phyloP scores from a whole-genome alignment of 352 stramenopile species.

The Phytopythium sindhum region DNA sequence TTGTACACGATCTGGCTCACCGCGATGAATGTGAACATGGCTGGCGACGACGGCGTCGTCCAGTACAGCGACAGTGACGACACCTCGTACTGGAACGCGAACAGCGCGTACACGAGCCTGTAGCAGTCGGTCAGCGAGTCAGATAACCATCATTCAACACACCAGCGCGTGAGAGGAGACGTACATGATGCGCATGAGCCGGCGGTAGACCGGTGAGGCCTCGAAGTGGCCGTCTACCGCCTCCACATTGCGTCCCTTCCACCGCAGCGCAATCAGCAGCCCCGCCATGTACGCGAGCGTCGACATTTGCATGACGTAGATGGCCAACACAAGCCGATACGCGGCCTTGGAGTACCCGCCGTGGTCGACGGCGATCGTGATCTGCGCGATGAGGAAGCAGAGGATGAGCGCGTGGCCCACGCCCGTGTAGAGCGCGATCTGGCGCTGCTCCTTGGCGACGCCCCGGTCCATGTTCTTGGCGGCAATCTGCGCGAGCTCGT shows the following conservation, averaged over 20 bases:
- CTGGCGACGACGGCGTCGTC: background rate
- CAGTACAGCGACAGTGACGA: slow-evolving; percentile 25
- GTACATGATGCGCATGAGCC: slow-evolving; percentile 42
- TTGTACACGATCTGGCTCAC: slow-evolving; percentile 28
- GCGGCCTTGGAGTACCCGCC: slow-evolving; percentile 23
- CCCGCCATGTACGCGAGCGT: slow-evolving; percentile 32
- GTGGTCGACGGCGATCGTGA: slow-evolving; percentile 11
- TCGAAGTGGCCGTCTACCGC: slow-evolving; percentile 35
- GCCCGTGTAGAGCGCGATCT: slow-evolving; percentile 23
- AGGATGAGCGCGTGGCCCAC: slow-evolving; percentile 13
- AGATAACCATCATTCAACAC: background rate
- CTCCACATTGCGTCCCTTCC: slow-evolving; percentile 34
- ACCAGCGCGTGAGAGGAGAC: background rate
- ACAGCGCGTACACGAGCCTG: slow-evolving; percentile 26
- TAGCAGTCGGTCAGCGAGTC: background rate
- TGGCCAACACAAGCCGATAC: slow-evolving; percentile 18
- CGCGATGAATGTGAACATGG: slow-evolving; percentile 15
- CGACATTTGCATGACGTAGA: slow-evolving; percentile 31
- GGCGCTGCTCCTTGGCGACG: slow-evolving; percentile 21
- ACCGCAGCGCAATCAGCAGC: slow-evolving; percentile 19
- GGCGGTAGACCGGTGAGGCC: slow-evolving; percentile 36
- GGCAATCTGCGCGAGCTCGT: slow-evolving; percentile 42
- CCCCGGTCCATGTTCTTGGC: slow-evolving; percentile 46
- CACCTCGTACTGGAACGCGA: slow-evolving; percentile 30
- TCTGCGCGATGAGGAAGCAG: slow-evolving; percentile 14